phyloP scores from a whole-genome alignment of 2,329 filamentous ascomycete species.

The Paecilomyces variotii region DNA sequence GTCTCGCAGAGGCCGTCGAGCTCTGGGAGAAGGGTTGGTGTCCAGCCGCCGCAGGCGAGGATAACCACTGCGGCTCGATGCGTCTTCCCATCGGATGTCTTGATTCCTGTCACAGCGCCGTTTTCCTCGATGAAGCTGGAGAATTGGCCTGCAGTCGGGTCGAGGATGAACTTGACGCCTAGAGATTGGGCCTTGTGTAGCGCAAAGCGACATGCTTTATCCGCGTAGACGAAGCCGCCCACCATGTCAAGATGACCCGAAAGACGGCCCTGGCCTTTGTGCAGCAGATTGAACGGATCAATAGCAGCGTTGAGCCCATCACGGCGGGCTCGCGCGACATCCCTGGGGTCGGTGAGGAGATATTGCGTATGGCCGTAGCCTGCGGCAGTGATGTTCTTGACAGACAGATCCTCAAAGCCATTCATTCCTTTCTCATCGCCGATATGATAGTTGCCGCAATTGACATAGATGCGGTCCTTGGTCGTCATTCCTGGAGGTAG shows the following conservation, averaged over 20 bases:
- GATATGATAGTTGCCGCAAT: slow-evolving; percentile 27
- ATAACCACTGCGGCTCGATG: slow-evolving; percentile 29
- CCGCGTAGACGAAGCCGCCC: slow-evolving; percentile 39
- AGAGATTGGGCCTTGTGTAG: slow-evolving; percentile 34
- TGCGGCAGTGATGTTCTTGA: slow-evolving; percentile 27
- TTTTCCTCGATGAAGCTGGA: slow-evolving; percentile 12
- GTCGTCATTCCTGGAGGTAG: slow-evolving; percentile 31
- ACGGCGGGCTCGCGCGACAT: slow-evolving; percentile 19
- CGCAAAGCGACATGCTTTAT: slow-evolving; percentile 40
- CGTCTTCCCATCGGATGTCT: slow-evolving; percentile 27
- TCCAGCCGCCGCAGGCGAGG: slow-evolving; percentile 40
- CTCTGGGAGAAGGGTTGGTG: slow-evolving; percentile 34
- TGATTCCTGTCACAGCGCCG: slow-evolving; percentile 28
- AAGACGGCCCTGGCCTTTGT: slow-evolving; percentile 14
- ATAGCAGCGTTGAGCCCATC: slow-evolving; percentile 24
- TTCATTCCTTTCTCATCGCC: slow-evolving; percentile 3
- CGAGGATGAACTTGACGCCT: slow-evolving; percentile 39
- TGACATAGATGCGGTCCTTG: slow-evolving; percentile 30
- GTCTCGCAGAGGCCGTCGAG: slow-evolving; percentile 40
- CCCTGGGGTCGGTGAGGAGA: slow-evolving; percentile 17
- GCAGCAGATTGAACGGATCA: slow-evolving; percentile 30
- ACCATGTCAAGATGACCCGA: slow-evolving; percentile 40
- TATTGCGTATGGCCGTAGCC: slow-evolving; percentile 30
- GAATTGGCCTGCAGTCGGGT: slow-evolving; percentile 21
- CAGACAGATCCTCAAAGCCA: slow-evolving; percentile 29